Evolutionary conservation across 805 yeast genomes (phyloP).

Genomic region (Candida hispaniensis): DNA sequence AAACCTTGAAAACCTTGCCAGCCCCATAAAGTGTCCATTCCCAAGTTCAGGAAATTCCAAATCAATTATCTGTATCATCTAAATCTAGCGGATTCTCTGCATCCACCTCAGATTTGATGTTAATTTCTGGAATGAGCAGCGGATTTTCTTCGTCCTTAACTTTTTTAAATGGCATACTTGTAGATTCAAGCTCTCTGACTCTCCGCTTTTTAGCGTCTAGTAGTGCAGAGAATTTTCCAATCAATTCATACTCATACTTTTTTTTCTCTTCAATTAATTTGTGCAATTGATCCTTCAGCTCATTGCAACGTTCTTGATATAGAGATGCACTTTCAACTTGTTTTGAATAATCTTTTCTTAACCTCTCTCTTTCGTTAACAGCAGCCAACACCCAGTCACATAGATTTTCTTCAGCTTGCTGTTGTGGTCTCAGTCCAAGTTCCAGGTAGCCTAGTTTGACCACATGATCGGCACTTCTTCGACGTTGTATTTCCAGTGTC

Average conservation of each 20-base stretch:
- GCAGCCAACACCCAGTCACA: conserved; percentile 4
- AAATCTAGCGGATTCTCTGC: conserved; percentile 2
- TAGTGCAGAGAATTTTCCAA: conserved; percentile 17
- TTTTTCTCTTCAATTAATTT: conserved; percentile 18
- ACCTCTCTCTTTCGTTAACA: conserved; percentile 3
- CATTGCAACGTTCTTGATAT: conserved; percentile 3
- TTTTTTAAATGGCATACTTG: not conserved
- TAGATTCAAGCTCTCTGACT: conserved; percentile 16
- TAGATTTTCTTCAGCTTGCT: conserved; percentile 9
- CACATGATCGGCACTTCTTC: conserved; percentile 7
- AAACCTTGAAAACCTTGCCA: too few relatives aligned
- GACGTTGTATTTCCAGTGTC: conserved; percentile 5
- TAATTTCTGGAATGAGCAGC: not conserved
- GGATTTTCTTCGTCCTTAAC: conserved; percentile 8
- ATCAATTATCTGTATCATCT: conserved; percentile 1
- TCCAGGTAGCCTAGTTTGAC: conserved; percentile 5
- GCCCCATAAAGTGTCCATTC: too few relatives aligned
- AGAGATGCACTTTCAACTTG: conserved; percentile 4
- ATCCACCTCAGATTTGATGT: conserved; percentile 1
- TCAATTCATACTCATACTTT: conserved; percentile 17
- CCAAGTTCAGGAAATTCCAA: too few relatives aligned
- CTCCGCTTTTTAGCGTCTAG: conserved; percentile 19
- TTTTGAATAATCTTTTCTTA: conserved; percentile 2
- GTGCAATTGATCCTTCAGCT: conserved; percentile 17
- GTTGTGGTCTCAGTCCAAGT: conserved; percentile 4